phyloP scores from a whole-genome alignment of 2,329 filamentous ascomycete species.

The Arthrobotrys entomopaga region DNA sequence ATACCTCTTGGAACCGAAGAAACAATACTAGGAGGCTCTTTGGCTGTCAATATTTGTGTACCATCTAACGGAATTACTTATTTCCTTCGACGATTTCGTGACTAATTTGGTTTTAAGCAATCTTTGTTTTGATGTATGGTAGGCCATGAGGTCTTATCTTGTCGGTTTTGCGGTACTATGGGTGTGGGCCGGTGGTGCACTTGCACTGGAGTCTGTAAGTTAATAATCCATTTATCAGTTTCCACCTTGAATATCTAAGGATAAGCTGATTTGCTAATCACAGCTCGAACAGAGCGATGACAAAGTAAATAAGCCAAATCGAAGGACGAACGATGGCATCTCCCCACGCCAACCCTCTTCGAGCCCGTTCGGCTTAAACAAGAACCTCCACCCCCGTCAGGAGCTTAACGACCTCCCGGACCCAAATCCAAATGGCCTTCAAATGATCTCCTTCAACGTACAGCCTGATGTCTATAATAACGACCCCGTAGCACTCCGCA shows the following conservation, averaged over 20 bases:
- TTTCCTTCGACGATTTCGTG: no score
- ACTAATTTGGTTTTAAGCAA: no score
- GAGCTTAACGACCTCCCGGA: background rate
- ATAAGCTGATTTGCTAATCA: background rate
- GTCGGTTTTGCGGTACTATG: constrained; percentile 16
- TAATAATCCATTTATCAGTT: background rate
- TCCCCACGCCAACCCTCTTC: background rate
- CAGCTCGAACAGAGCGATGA: background rate
- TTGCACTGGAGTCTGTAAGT: constrained; percentile 3
- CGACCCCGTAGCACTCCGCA: constrained; percentile 21
- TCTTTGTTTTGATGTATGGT: constrained; percentile 7
- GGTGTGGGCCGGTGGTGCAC: constrained; percentile 7
- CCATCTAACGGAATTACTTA: no score
- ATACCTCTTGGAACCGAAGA: no score
- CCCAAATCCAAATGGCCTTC: background rate
- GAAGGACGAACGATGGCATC: background rate
- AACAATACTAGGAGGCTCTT: no score
- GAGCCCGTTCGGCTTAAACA: background rate
- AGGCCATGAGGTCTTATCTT: constrained; percentile 20
- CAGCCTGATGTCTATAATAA: constrained; percentile 1
- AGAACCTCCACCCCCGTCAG: background rate
- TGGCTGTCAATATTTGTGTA: background rate
- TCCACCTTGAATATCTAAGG: background rate
- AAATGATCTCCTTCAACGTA: constrained; percentile 34
- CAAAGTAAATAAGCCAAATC: background rate